A percentile compares a stretch with the other conserved stretches of the same genome.
Conservation (phyloP, 257 asterid species). For the Sherardia arvensis region DNA sequence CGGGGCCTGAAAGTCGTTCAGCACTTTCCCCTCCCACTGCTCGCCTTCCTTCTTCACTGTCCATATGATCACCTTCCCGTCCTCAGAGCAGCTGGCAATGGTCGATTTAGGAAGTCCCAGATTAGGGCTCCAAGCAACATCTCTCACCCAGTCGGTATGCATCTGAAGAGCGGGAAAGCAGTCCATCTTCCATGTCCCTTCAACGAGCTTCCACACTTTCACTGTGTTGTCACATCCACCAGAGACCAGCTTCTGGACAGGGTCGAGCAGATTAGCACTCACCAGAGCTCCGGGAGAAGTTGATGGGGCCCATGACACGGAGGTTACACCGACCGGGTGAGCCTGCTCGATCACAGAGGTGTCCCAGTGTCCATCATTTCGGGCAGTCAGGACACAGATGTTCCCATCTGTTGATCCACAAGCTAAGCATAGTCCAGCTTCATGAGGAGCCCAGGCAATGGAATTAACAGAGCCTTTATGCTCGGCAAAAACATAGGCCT, state of each 20-base stretch:
- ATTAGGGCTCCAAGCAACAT: slow-evolving; percentile 69
- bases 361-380: slow-evolving; percentile 63
- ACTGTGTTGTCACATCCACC: slow-evolving; percentile 68
- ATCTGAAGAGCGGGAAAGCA: slow-evolving; percentile 56
- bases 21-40: slow-evolving; percentile 49
- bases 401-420: slow-evolving; percentile 74
- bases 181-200: slow-evolving; percentile 58
- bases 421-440: slow-evolving; percentile 53
- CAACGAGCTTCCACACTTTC: slow-evolving; percentile 56
- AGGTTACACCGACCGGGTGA: slow-evolving; percentile 66
- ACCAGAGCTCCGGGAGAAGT: slow-evolving; percentile 52
- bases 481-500: slow-evolving; percentile 42
- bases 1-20: slow-evolving; percentile 47
- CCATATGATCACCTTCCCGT: slow-evolving; percentile 57
- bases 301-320: slow-evolving; percentile 68
- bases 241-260: slow-evolving; percentile 50
- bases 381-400: slow-evolving; percentile 46
- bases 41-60: slow-evolving; percentile 42
- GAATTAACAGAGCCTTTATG: slow-evolving; percentile 70
- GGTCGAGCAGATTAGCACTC: slow-evolving; percentile 29
- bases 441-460: slow-evolving; percentile 75
- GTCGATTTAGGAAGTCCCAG: slow-evolving; percentile 63
- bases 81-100: slow-evolving; percentile 58
- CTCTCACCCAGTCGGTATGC: slow-evolving; percentile 68
- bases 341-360: slow-evolving; percentile 53